Percentiles rank a stretch among this genome's conserved stretches.
These are phyloP conservation scores for Metschnikowia santaceciliae DNA, from an alignment of 805 yeast genomes.

Conservation along the genomic window DNA sequence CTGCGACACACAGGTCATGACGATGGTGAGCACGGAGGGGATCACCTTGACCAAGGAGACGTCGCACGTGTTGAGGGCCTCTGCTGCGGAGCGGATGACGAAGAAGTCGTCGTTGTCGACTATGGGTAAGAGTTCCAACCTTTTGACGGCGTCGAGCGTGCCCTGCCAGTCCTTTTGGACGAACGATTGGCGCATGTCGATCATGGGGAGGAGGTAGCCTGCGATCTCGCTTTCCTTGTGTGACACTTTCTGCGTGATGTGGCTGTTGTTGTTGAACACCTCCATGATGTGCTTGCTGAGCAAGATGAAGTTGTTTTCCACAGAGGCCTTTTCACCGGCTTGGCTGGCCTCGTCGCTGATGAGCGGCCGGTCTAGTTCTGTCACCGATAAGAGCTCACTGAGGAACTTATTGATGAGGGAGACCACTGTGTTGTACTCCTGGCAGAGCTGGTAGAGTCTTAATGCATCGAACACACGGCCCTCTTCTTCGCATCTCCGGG, in stretches of 20 bases:
- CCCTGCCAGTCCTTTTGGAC: conserved; percentile 55
- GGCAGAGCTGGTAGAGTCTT: conserved; percentile 79
- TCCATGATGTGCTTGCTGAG: conserved; percentile 43
- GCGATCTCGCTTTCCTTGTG: conserved; percentile 61
- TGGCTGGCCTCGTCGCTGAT: conserved; percentile 35
- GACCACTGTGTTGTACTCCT: conserved; percentile 80
- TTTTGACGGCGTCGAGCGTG: conserved; percentile 52
- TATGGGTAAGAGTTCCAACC: conserved; percentile 65
- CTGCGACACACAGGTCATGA: conserved; percentile 72
- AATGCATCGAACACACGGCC: conserved; percentile 86
- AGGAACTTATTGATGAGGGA: conserved; percentile 67
- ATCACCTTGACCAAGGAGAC: conserved; percentile 73
- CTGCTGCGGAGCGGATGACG: conserved; percentile 62
- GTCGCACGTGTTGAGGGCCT: conserved; percentile 50
- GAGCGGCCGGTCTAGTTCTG: conserved; percentile 62
- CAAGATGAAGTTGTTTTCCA: conserved; percentile 46
- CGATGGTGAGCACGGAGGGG: conserved; percentile 74
- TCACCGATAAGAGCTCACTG: conserved; percentile 70
- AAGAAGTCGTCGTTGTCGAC: conserved; percentile 45
- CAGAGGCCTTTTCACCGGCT: conserved; percentile 36
- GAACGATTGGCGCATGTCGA: conserved; percentile 60
- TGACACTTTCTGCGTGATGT: conserved; percentile 54
- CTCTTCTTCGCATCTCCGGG: conserved; percentile 83
- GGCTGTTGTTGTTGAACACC: conserved; percentile 51
- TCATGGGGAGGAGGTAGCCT: conserved; percentile 57